Conservation (phyloP, 1,284 basidiomycete species). For the Trichosporon sp. region DNA sequence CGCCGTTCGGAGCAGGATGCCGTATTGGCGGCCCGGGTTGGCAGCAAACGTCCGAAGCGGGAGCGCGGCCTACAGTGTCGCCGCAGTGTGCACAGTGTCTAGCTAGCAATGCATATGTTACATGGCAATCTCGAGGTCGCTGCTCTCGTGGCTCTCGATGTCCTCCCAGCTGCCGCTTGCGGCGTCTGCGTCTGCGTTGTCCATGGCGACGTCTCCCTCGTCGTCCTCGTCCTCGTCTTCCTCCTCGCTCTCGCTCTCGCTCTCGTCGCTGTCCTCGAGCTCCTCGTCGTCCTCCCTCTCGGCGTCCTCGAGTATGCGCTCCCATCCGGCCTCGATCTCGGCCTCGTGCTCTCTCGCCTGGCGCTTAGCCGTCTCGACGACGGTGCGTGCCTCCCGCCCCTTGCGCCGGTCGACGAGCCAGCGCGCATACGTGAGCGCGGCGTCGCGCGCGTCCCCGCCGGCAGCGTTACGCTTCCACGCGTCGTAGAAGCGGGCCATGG, state of each 20-base stretch:
- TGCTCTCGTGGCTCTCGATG: slow-evolving; percentile 13
- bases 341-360: slow-evolving; percentile 25
- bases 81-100: too few species aligned
- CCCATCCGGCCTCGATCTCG: slow-evolving; percentile 27
- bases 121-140: slow-evolving; percentile 18
- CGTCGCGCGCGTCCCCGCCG: slow-evolving; percentile 22
- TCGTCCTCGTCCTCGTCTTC: slow-evolving; percentile 19
- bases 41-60: too few species aligned
- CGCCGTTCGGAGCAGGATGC: too few species aligned
- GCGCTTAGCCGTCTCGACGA: slow-evolving; percentile 28
- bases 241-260: slow-evolving; percentile 18
- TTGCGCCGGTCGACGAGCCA: slow-evolving; percentile 26
- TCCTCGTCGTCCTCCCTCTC: slow-evolving; percentile 12
- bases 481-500: slow-evolving; percentile 28
- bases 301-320: slow-evolving; percentile 18
- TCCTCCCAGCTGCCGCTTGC: slow-evolving; percentile 31
- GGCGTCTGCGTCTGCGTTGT: slow-evolving; percentile 54
- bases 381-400: slow-evolving; percentile 26
- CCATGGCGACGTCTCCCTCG: slow-evolving; percentile 28
- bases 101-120: slow-evolving; percentile 11
- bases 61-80: too few species aligned
- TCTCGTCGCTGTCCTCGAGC: slow-evolving; percentile 17
- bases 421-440: slow-evolving; percentile 25
- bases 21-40: too few species aligned
- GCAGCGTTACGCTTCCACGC: slow-evolving; percentile 25